Evolutionary conservation across 2,329 filamentous ascomycete genomes (phyloP).

Genomic region (Xylaria sp.): DNA sequence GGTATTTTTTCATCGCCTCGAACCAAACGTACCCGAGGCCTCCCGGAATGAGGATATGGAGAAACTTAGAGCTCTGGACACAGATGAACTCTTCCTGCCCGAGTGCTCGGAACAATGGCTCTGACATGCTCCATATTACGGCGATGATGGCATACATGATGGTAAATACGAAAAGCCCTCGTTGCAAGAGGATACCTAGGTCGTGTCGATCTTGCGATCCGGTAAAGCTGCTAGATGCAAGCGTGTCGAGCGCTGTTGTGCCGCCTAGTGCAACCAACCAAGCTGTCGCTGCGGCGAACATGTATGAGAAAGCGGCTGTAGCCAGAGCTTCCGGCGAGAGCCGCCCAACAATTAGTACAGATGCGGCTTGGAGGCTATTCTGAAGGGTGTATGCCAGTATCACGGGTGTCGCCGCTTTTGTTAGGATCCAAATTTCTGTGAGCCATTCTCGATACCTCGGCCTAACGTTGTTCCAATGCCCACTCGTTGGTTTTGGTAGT

Average conservation of each 20-base stretch:
- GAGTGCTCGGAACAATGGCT: conserved; percentile 77
- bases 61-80: conserved; percentile 76
- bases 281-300: conserved; percentile 91
- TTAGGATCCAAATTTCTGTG: conserved; percentile 73
- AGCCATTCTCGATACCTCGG: conserved; percentile 52
- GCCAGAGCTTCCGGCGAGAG: conserved; percentile 83
- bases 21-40: conserved; percentile 90
- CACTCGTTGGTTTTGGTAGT: conserved; percentile 39
- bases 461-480: background rate
- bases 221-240: conserved; percentile 85
- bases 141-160: conserved; percentile 79
- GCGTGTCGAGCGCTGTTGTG: conserved; percentile 85
- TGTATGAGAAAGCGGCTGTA: conserved; percentile 87
- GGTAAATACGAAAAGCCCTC: conserved; percentile 77
- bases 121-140: conserved; percentile 78
- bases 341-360: conserved; percentile 83
- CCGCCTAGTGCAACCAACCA: conserved; percentile 90
- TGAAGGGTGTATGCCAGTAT: conserved; percentile 88
- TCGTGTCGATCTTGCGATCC: conserved; percentile 82
- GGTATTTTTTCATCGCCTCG: conserved; percentile 85
- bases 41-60: conserved; percentile 80
- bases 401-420: conserved; percentile 78
- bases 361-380: conserved; percentile 85
- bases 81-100: conserved; percentile 85
- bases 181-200: conserved; percentile 81